phyloP scores from a whole-genome alignment of 169 alveolate species.

The Blepharisma undulans region DNA sequence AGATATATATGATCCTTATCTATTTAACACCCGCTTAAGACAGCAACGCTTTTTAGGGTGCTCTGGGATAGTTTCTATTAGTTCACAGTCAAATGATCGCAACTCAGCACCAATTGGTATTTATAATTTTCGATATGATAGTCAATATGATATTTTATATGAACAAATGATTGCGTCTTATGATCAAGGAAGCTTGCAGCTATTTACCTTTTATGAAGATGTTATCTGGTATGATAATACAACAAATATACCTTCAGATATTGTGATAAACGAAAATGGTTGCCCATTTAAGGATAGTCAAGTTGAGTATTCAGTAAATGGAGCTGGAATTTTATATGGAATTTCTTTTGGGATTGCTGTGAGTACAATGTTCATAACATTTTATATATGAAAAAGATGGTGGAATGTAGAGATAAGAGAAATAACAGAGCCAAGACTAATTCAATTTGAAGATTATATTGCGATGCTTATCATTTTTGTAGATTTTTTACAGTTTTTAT shows the following conservation, averaged over 20 bases:
- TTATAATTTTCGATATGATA: background rate
- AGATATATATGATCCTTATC: background rate
- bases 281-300: constrained; percentile 27
- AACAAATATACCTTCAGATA: background rate
- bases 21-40: background rate
- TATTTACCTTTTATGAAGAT: background rate
- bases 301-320: background rate
- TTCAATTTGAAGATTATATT: background rate
- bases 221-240: constrained; percentile 6
- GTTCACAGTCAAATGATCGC: background rate
- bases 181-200: background rate
- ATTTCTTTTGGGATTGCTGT: background rate
- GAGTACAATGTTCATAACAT: background rate
- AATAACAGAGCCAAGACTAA: background rate
- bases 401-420: background rate
- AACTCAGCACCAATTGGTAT: background rate
- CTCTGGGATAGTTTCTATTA: constrained; percentile 5
- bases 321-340: background rate
- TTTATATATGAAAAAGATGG: background rate
- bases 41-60: background rate
- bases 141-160: background rate
- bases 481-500: background rate
- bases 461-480: background rate
- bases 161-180: background rate
- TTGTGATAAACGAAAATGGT: background rate